Conservation (phyloP, 2,329 filamentous ascomycete genomes). For the Penicillium sp. region DNA sequence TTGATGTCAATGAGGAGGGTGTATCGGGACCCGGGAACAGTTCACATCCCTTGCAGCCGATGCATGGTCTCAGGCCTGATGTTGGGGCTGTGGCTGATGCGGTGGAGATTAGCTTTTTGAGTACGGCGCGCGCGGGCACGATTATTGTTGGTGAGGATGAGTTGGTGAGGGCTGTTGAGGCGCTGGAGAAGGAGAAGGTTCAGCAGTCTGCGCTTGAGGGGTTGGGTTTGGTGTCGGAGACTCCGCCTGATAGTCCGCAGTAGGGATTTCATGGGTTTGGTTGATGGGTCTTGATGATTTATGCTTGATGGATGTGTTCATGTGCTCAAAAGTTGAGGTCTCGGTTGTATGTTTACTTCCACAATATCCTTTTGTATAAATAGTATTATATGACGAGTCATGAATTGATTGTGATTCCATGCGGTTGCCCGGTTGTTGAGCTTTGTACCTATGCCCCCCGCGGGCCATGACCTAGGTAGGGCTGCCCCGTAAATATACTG, state of each 20-base stretch:
- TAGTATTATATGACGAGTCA: background rate
- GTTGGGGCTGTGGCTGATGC: constrained; percentile 33
- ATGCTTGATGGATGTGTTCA: background rate
- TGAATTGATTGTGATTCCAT: too few species aligned
- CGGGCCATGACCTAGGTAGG: too few species aligned
- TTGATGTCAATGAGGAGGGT: constrained; percentile 3
- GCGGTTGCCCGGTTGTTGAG: too few species aligned
- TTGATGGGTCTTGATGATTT: background rate
- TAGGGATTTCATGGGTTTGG: background rate
- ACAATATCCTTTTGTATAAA: background rate
- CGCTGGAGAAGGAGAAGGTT: constrained; percentile 47
- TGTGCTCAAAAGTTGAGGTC: background rate
- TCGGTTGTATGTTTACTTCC: background rate
- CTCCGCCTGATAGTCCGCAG: background rate
- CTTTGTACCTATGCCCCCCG: too few species aligned
- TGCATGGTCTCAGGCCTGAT: constrained; percentile 18
- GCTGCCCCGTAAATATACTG: too few species aligned
- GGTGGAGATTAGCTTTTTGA: constrained; percentile 84
- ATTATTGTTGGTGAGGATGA: constrained; percentile 79
- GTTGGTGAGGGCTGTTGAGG: constrained; percentile 67
- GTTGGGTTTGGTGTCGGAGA: background rate
- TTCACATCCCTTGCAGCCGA: background rate
- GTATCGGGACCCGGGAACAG: background rate
- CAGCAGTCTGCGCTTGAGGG: background rate
- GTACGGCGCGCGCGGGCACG: constrained; percentile 80